phyloP scores from a whole-genome alignment of 2,329 filamentous ascomycete species.

The Mycosphaerella sp. region DNA sequence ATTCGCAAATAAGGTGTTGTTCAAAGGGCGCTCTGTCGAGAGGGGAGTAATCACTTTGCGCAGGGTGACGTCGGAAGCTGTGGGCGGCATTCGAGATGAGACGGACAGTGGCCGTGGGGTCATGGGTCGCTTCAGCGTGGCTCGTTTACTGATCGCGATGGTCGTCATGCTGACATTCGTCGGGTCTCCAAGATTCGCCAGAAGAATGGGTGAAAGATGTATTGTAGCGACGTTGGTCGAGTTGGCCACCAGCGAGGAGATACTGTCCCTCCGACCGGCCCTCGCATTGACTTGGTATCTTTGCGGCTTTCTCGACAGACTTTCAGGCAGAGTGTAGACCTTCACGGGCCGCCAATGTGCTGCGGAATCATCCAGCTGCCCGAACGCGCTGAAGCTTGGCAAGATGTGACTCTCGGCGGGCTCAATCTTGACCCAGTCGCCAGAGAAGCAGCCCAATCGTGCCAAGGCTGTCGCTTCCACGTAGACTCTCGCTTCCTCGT shows the following conservation, averaged over 20 bases:
- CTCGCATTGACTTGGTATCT: conserved; percentile 51
- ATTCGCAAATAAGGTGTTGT: conserved; percentile 78
- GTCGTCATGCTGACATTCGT: conserved; percentile 73
- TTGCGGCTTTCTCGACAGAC: conserved; percentile 47
- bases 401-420: conserved; percentile 64
- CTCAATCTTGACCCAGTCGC: conserved; percentile 90
- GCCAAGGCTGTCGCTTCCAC: conserved; percentile 81
- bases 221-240: conserved; percentile 54
- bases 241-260: conserved; percentile 44
- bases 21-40: conserved; percentile 76
- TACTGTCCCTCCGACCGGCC: conserved; percentile 48
- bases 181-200: conserved; percentile 76
- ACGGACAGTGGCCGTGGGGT: conserved; percentile 30
- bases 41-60: conserved; percentile 84
- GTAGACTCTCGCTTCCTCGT: conserved; percentile 78
- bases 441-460: conserved; percentile 92
- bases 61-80: conserved; percentile 73
- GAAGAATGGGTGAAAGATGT: conserved; percentile 77
- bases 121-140: conserved; percentile 39
- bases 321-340: conserved; percentile 82
- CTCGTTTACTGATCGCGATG: conserved; percentile 36
- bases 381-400: conserved; percentile 61
- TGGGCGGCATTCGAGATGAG: conserved; percentile 48
- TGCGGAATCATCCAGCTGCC: conserved; percentile 58
- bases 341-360: conserved; percentile 77